These are phyloP conservation scores for Xylariaceae sp. DNA, from an alignment of 2,329 filamentous ascomycete species.

Conservation along the genomic window DNA sequence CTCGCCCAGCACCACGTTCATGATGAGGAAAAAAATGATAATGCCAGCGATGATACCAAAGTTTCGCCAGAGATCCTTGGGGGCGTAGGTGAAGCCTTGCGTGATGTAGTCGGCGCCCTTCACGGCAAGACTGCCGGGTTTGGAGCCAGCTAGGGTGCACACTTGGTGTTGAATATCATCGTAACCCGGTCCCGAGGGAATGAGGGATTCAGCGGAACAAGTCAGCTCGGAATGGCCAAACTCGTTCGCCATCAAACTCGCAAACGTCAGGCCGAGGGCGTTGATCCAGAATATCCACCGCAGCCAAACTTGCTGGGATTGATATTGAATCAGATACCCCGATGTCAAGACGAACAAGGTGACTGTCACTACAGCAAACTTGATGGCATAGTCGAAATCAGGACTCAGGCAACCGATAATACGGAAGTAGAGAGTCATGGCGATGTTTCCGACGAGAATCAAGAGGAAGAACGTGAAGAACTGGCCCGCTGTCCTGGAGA, in stretches of 20 bases:
- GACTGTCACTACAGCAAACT: conserved; percentile 72
- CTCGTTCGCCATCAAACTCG: conserved; percentile 80
- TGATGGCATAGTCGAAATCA: conserved; percentile 81
- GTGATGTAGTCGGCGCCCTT: conserved; percentile 64
- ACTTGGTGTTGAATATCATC: conserved; percentile 67
- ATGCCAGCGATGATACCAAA: conserved; percentile 74
- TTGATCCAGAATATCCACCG: conserved; percentile 79
- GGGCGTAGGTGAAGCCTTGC: conserved; percentile 60
- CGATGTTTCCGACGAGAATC: conserved; percentile 61
- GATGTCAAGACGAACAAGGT: conserved; percentile 76
- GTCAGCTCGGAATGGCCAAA: conserved; percentile 64
- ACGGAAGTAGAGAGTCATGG: conserved; percentile 73
- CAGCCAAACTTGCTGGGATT: conserved; percentile 67
- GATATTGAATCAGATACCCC: conserved; percentile 79
- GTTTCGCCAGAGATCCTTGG: conserved; percentile 70
- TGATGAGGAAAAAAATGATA: conserved; percentile 66
- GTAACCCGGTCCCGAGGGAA: conserved; percentile 68
- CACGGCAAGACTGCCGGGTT: conserved; percentile 57
- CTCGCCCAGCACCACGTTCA: conserved; percentile 76
- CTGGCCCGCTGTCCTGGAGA: conserved; percentile 63
- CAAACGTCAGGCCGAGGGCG: conserved; percentile 67
- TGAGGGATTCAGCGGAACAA: conserved; percentile 61
- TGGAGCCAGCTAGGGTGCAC: conserved; percentile 71
- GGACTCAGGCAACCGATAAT: conserved; percentile 69
- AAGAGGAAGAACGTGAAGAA: conserved; percentile 75